These are phyloP conservation scores for Metschnikowia rubicola DNA, from an alignment of 805 yeast genomes.

Conservation along the genomic window DNA sequence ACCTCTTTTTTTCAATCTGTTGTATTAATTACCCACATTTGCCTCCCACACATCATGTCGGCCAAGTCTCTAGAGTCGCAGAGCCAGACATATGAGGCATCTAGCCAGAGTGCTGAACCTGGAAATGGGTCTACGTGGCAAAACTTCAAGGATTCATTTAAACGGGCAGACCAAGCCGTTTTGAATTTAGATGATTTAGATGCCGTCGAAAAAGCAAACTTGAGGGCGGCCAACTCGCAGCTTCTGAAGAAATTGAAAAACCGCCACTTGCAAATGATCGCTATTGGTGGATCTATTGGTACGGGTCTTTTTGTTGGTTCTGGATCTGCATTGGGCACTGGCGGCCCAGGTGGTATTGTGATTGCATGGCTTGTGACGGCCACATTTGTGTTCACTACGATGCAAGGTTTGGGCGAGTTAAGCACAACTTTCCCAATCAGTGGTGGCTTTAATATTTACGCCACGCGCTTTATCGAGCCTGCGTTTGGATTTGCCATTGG, in stretches of 20 bases:
- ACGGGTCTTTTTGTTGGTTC: slow-evolving; percentile 80
- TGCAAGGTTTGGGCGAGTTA: slow-evolving; percentile 47
- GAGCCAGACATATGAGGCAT: slow-evolving; percentile 4
- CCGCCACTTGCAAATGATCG: slow-evolving; percentile 76
- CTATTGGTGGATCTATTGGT: slow-evolving; percentile 81
- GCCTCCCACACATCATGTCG: not conserved
- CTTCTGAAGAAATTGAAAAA: slow-evolving; percentile 34
- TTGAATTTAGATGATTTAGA: slow-evolving; percentile 20
- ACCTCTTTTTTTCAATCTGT: no score
- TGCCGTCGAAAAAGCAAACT: slow-evolving; percentile 29
- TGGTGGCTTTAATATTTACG: slow-evolving; percentile 50
- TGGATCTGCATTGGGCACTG: slow-evolving; percentile 54
- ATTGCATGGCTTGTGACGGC: slow-evolving; percentile 39
- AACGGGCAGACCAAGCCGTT: slow-evolving; percentile 27
- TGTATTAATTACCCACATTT: no score
- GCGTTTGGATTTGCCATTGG: slow-evolving; percentile 71
- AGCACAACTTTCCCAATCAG: slow-evolving; percentile 51
- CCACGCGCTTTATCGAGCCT: slow-evolving; percentile 64
- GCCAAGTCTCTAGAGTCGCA: slow-evolving; percentile 7
- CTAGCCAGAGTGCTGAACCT: slow-evolving; percentile 1
- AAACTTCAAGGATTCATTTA: slow-evolving; percentile 32
- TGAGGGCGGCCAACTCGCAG: slow-evolving; percentile 22
- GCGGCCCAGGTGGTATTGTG: slow-evolving; percentile 66
- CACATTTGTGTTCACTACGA: slow-evolving; percentile 30
- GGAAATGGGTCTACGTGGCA: slow-evolving; percentile 14